phyloP scores from a whole-genome alignment of 805 yeast genomes.

The Candida sphagnicola region DNA sequence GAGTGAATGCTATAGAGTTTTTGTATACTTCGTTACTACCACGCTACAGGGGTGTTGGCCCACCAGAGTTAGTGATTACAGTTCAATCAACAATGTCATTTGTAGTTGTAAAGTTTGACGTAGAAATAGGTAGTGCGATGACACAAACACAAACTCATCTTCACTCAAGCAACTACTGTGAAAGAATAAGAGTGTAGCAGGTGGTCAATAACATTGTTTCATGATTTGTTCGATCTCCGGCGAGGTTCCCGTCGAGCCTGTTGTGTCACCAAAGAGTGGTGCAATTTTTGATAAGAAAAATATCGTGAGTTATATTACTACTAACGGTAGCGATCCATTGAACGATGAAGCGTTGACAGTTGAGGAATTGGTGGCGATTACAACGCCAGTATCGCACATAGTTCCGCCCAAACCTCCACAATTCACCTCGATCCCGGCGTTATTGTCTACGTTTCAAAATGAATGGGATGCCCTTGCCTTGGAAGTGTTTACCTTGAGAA shows the following conservation, averaged over 20 bases:
- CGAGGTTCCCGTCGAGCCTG: conserved; percentile 64
- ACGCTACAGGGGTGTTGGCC: too few relatives aligned
- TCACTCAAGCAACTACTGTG: too few relatives aligned
- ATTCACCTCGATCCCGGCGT: conserved; percentile 69
- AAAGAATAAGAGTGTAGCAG: too few relatives aligned
- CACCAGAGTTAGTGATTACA: too few relatives aligned
- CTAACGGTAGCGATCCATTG: conserved; percentile 74
- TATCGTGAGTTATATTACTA: conserved; percentile 57
- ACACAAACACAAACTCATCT: neutral
- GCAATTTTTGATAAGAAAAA: conserved; percentile 63
- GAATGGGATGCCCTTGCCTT: conserved; percentile 89
- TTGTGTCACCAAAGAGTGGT: conserved; percentile 68
- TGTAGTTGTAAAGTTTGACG: too few relatives aligned
- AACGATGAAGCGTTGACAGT: conserved; percentile 54
- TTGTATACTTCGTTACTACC: too few relatives aligned
- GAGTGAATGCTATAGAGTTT: too few relatives aligned
- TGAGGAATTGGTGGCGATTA: conserved; percentile 53
- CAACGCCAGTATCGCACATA: conserved; percentile 13
- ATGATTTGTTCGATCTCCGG: conserved; percentile 53
- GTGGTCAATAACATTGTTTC: too few relatives aligned
- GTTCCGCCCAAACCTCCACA: conserved; percentile 44
- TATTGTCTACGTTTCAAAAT: conserved; percentile 71
- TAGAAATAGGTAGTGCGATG: too few relatives aligned
- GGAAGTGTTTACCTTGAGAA: conserved; percentile 73
- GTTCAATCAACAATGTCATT: too few relatives aligned